Conservation (phyloP, 2,329 filamentous ascomycete species). For the Zopfia rhizophila region DNA sequence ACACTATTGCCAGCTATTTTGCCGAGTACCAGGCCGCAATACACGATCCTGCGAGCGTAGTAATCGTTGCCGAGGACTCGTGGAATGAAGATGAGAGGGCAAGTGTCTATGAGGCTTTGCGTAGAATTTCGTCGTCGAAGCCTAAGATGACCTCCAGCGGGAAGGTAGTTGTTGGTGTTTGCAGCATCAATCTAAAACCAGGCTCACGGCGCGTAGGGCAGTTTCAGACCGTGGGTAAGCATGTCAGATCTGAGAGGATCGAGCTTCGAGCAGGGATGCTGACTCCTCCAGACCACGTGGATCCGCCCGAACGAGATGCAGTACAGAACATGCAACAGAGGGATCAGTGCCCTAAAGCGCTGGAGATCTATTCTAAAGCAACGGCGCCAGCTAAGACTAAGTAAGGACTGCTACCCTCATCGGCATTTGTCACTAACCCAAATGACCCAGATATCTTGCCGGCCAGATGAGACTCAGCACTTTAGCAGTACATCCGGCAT, state of each 20-base stretch:
- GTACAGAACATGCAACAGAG: constrained; percentile 20
- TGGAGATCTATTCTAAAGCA: constrained; percentile 28
- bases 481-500: constrained; percentile 20
- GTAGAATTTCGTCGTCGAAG: constrained; percentile 17
- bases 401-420: constrained; percentile 21
- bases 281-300: constrained; percentile 14
- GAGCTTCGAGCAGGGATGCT: constrained; percentile 12
- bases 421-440: background rate
- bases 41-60: constrained; percentile 6
- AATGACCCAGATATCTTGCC: constrained; percentile 21
- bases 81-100: constrained; percentile 23
- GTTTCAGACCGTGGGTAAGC: constrained; percentile 32
- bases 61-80: constrained; percentile 16
- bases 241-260: constrained; percentile 16
- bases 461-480: constrained; percentile 4
- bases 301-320: constrained; percentile 1
- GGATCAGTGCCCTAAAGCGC: constrained; percentile 30
- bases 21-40: constrained; percentile 5
- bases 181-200: constrained; percentile 33
- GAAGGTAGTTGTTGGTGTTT: constrained; percentile 37
- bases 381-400: constrained; percentile 35
- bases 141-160: constrained; percentile 1
- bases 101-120: constrained; percentile 34
- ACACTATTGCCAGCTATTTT: constrained; percentile 31
- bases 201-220: constrained; percentile 29